Conservation (phyloP, 768 basidiomycete species). For the Phanerochaete carnosa region DNA sequence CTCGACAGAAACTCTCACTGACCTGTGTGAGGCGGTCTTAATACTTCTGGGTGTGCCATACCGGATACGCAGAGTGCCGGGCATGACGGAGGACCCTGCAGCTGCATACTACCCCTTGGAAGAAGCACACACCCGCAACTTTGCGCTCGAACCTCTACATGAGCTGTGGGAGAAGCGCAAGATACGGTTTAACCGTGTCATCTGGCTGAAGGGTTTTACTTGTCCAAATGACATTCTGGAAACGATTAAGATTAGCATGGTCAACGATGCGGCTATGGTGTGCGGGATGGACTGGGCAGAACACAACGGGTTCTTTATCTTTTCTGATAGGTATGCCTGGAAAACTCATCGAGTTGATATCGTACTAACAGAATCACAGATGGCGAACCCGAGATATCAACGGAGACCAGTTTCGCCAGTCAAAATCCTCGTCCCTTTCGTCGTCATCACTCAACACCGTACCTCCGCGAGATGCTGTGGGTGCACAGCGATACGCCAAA, state of each 20-base stretch:
- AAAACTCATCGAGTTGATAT: constrained; percentile 1
- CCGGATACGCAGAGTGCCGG: constrained; percentile 84
- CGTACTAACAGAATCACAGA: constrained; percentile 34
- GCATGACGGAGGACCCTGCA: constrained; percentile 86
- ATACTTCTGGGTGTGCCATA: constrained; percentile 92
- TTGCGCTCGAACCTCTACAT: constrained; percentile 85
- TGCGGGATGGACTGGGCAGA: constrained; percentile 99
- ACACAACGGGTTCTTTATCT: constrained; percentile 95
- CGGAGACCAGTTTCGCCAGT: constrained; percentile 97
- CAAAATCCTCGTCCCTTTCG: constrained; percentile 90
- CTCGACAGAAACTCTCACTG: constrained; percentile 90
- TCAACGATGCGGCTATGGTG: constrained; percentile 95
- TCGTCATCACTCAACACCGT: constrained; percentile 87
- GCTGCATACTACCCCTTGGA: constrained; percentile 95
- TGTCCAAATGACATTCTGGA: constrained; percentile 98
- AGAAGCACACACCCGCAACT: constrained; percentile 91
- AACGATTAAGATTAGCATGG: constrained; percentile 85
- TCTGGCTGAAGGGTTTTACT: constrained; percentile 99
- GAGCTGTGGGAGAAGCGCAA: constrained; percentile 76
- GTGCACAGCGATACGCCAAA: constrained; percentile 78
- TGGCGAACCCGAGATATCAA: constrained; percentile 98
- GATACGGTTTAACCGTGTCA: constrained; percentile 84
- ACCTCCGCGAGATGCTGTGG: constrained; percentile 84
- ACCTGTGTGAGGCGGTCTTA: constrained; percentile 93
- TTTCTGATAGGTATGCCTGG: constrained; percentile 85